These are phyloP conservation scores for Penicillium malachiteum DNA, from an alignment of 495 filamentous ascomycete species.

Conservation along the genomic window DNA sequence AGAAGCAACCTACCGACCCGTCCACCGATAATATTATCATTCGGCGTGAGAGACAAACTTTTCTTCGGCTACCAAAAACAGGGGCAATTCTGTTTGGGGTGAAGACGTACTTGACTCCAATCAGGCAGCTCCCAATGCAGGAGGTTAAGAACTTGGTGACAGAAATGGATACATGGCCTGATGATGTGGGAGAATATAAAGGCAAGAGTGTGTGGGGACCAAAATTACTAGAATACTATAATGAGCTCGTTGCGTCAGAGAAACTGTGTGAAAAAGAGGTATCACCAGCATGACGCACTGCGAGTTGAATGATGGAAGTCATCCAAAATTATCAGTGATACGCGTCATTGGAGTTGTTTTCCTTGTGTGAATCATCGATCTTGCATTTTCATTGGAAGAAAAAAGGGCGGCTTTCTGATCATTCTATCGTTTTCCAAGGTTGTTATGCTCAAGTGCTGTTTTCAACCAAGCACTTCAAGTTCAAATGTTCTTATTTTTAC, in stretches of 20 bases:
- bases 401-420: conserved; percentile 39
- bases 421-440: neutral
- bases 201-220: conserved; percentile 50
- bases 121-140: conserved; percentile 47
- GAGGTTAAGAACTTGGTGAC: conserved; percentile 44
- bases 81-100: conserved; percentile 54
- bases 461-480: neutral
- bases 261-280: conserved; percentile 20
- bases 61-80: conserved; percentile 48
- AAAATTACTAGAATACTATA: conserved; percentile 45
- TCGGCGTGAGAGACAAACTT: conserved; percentile 56
- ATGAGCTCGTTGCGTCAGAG: conserved; percentile 21
- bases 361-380: neutral
- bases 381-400: conserved; percentile 21
- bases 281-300: neutral
- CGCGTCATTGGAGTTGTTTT: no score
- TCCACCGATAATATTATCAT: conserved; percentile 44
- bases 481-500: no score
- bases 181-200: conserved; percentile 53
- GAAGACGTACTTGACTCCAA: conserved; percentile 48
- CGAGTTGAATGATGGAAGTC: no score
- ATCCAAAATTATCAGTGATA: no score
- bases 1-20: conserved; percentile 31
- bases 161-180: conserved; percentile 53
- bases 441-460: neutral